Conservation (phyloP, 805 yeast species). For the Starmera dryadoides region DNA sequence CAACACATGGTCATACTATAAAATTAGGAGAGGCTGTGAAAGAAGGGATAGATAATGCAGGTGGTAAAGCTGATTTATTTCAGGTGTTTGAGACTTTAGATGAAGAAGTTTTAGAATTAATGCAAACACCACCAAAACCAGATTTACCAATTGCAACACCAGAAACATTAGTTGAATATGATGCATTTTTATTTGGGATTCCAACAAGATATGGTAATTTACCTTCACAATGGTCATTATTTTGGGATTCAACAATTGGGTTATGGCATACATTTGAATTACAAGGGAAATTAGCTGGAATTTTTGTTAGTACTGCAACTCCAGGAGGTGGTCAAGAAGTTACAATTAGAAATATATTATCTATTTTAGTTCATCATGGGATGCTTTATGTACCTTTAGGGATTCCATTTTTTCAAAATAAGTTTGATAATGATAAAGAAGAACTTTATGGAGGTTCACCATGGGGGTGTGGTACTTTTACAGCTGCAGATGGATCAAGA, state of each 20-base stretch:
- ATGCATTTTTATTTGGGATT: constrained; percentile 77
- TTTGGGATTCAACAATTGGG: constrained; percentile 74
- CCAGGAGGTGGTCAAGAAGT: constrained; percentile 81
- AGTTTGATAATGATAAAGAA: constrained; percentile 43
- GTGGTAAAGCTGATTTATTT: constrained; percentile 59
- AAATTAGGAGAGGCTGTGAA: constrained; percentile 59
- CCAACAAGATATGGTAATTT: constrained; percentile 81
- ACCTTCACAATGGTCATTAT: constrained; percentile 73
- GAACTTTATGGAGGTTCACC: constrained; percentile 74
- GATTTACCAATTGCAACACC: constrained; percentile 56
- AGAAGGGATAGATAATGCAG: constrained; percentile 64
- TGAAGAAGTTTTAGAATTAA: constrained; percentile 42
- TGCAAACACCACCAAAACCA: constrained; percentile 64
- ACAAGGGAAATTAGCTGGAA: constrained; percentile 66
- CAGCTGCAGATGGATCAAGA: constrained; percentile 68
- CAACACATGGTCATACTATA: constrained; percentile 72
- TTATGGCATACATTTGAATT: constrained; percentile 72
- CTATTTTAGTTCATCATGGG: constrained; percentile 73
- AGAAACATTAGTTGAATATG: constrained; percentile 55
- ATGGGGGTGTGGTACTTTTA: constrained; percentile 78
- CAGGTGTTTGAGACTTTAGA: constrained; percentile 74
- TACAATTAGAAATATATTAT: constrained; percentile 56
- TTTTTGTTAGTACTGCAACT: constrained; percentile 69
- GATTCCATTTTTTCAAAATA: constrained; percentile 40
- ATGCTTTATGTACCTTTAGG: constrained; percentile 77